Base-by-base conservation (phyloP, 306 rosid genomes). In the Sophora flavescens region DNA sequence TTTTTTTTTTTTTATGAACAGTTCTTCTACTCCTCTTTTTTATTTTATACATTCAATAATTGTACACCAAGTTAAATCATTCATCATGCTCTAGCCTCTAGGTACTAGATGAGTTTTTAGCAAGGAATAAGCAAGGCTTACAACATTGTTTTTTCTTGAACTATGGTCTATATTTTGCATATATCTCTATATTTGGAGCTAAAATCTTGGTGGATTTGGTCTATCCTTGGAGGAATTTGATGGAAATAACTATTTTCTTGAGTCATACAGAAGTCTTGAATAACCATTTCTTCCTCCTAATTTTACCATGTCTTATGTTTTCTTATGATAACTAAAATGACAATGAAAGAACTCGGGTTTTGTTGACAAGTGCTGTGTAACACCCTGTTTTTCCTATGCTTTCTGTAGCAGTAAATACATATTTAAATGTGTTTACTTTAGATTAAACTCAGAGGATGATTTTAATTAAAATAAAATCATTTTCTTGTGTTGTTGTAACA, bases 351-450 rank as follows among this genome's bases (percentile, higher is more conserved):
- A 83, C 94, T 45, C 82, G 69, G 70, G 80, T 69, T 81, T 81
- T 89, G 76, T 84, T 91, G 67, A 91, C 86, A 72, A 86, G 89
- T 72, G 90, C 94, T 65, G 95, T n/a, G n/a, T n/a, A n/a, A n/a
- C n/a, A n/a, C n/a, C n/a, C n/a, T n/a, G n/a, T n/a, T n/a, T n/a
- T n/a, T n/a, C n/a, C n/a, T n/a, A n/a, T n/a, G n/a, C n/a, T n/a
- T n/a, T n/a, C n/a, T n/a, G n/a, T n/a, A n/a, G n/a, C n/a, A n/a
- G n/a, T n/a, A n/a, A n/a, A n/a, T n/a, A n/a, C n/a, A n/a, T n/a
- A n/a, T n/a, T n/a, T n/a, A n/a, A n/a, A n/a, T n/a, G n/a, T n/a
- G n/a, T n/a, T n/a, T n/a, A n/a, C n/a, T n/a, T n/a, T n/a, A n/a
- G n/a, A n/a, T n/a, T n/a, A n/a, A n/a, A n/a, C n/a, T n/a, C n/a